Base-by-base conservation (phyloP, 2,329 filamentous ascomycete genomes). In the Acrocalymma vagum region DNA sequence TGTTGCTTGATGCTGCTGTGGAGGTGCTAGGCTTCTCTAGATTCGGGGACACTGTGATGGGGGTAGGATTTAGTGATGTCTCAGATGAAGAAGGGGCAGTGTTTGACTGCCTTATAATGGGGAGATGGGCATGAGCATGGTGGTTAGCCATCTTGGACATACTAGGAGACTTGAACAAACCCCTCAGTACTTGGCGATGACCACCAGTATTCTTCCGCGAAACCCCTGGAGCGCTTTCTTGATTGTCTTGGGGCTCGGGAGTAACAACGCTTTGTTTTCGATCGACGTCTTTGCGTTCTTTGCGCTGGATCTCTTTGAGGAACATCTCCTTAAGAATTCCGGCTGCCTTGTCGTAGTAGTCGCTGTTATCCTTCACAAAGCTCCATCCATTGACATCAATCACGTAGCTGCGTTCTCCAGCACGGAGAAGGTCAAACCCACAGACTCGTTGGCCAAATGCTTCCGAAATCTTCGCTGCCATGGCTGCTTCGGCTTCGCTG, bases 371-470 rank as follows among this genome's bases (percentile, higher is more conserved):
- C 69, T 99, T 99, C 69, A 99, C 94, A 62, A 99, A 99, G 65
- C 93, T 97, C 95, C 95, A 99, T 9, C 94, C 94, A 68, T 99
- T 99, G 58, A 99, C 94, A 61, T 99, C 94, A 55, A 99, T 99
- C 32, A 99, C 94, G 71, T 90, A 99, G 67, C 93, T 97, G 68
- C 90, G 90, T 11, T 91, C 90, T 33, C 84, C 86, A 9, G 92
- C 90, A 18, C 95, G 86, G 41, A 99, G 78, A 45, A 99, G 79
- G 67, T 99, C 94, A 61, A 99, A 99, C 0, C 94, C 94, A 65
- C 94, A 99, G 3, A 99, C 92, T 38, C 90, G 81, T 69, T 99
- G 94, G 0, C 93, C 94, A 69, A 99, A 99, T 0, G 90, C 88
- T 29, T 84, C 86, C 2, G 92, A 90, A 45, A 99, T 97, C 58